A percentile compares a stretch with the other conserved stretches of the same genome.
phyloP scores from a whole-genome alignment of 116 monocot species.

The Posidonia oceanica region DNA sequence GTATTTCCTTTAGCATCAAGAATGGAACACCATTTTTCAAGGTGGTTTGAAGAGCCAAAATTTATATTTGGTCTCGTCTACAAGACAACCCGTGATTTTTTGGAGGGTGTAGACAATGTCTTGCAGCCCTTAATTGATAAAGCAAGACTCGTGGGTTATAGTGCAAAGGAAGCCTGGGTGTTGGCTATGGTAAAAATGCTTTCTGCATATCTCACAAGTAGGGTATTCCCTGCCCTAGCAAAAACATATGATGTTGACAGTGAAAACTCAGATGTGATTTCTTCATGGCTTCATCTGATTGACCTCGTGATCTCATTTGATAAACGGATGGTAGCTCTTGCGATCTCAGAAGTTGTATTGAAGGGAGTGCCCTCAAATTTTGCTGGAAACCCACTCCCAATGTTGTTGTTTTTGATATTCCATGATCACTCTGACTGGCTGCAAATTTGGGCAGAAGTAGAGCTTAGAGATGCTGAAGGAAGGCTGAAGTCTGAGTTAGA shows the following conservation, averaged over 20 bases:
- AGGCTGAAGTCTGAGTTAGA: constrained; percentile 41
- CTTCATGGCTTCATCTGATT: constrained; percentile 49
- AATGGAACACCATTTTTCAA: constrained; percentile 63
- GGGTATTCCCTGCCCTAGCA: constrained; percentile 35
- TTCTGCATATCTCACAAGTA: constrained; percentile 29
- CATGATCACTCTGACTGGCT: constrained; percentile 43
- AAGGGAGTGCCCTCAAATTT: constrained; percentile 14
- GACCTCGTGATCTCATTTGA: constrained; percentile 62
- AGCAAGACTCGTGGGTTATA: constrained; percentile 44
- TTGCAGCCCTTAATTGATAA: constrained; percentile 73
- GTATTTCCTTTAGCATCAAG: constrained; percentile 36
- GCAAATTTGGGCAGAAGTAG: constrained; percentile 57
- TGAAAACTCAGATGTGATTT: constrained; percentile 18
- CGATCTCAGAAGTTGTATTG: constrained; percentile 22
- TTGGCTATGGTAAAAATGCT: constrained; percentile 51
- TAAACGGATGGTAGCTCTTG: constrained; percentile 41
- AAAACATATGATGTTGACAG: constrained; percentile 8
- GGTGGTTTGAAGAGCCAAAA: constrained; percentile 52
- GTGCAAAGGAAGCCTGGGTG: constrained; percentile 75
- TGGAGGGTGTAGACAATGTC: constrained; percentile 49
- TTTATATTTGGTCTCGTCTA: constrained; percentile 70
- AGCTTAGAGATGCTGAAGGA: constrained; percentile 39
- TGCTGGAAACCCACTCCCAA: constrained; percentile 18
- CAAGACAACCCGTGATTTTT: constrained; percentile 44
- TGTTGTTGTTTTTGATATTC: constrained; percentile 39